Conservation (phyloP, 352 stramenopile genomes). For the Pythium insidiosum region DNA sequence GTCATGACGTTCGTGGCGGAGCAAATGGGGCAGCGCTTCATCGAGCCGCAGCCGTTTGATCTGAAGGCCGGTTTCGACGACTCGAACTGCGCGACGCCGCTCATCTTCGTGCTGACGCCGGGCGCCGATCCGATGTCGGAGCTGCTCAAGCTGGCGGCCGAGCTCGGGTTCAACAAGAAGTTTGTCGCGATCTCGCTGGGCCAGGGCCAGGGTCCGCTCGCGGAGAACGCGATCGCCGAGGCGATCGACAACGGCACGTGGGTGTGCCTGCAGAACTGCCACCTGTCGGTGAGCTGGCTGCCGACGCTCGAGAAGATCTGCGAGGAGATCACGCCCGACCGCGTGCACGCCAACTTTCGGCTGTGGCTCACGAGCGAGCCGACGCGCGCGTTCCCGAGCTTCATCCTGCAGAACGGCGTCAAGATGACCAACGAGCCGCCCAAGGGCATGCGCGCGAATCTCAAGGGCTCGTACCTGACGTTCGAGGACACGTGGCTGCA, state of each 20-base stretch:
- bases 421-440: conserved; percentile 97
- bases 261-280: conserved; percentile 95
- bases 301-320: conserved; percentile 92
- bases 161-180: conserved; percentile 89
- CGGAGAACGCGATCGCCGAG: conserved; percentile 89
- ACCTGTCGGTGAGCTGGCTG: conserved; percentile 92
- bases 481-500: conserved; percentile 73
- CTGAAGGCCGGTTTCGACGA: conserved; percentile 89
- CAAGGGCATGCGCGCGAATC: conserved; percentile 91
- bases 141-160: conserved; percentile 87
- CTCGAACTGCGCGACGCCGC: conserved; percentile 89
- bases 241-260: conserved; percentile 91
- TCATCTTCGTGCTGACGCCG: conserved; percentile 94
- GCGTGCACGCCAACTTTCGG: conserved; percentile 88
- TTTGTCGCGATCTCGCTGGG: conserved; percentile 91
- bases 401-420: conserved; percentile 89
- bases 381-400: conserved; percentile 89
- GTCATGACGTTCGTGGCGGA: conserved; percentile 88
- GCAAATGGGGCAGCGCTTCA: conserved; percentile 88
- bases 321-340: conserved; percentile 90
- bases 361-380: conserved; percentile 94
- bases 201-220: conserved; percentile 90
- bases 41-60: conserved; percentile 92
- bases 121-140: conserved; percentile 94
- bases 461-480: conserved; percentile 88